Evolutionary conservation across 257 asterid genomes (phyloP).

Genomic region (Primulina eburnea): DNA sequence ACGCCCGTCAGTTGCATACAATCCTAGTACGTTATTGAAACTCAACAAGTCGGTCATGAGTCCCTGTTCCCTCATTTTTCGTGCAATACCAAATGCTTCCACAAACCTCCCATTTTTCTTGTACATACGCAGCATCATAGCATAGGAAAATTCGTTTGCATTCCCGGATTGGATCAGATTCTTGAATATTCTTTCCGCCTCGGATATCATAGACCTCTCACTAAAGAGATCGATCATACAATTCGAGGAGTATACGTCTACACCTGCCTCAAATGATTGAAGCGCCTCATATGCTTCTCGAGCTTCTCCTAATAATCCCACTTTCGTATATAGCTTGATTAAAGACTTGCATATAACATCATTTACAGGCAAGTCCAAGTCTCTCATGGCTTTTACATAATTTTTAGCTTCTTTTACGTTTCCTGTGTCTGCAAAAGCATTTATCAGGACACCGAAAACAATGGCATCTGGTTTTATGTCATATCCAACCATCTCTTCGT

Average conservation of each 20-base stretch:
- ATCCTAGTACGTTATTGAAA: constrained; percentile 67
- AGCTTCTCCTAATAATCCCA: constrained; percentile 81
- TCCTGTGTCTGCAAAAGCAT: constrained; percentile 80
- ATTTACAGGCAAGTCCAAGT: constrained; percentile 53
- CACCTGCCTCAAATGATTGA: constrained; percentile 40
- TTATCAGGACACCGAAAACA: constrained; percentile 74
- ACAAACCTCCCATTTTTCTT: constrained; percentile 66
- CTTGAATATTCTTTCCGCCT: constrained; percentile 72
- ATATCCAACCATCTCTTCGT: constrained; percentile 54
- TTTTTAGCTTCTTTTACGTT: constrained; percentile 49
- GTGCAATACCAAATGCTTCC: constrained; percentile 65
- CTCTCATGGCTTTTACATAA: constrained; percentile 47
- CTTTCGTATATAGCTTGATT: constrained; percentile 83
- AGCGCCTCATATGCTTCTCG: constrained; percentile 51
- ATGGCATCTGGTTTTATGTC: constrained; percentile 68
- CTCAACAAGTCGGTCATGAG: constrained; percentile 77
- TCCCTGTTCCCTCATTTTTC: constrained; percentile 69
- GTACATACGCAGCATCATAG: constrained; percentile 96
- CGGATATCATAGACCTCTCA: constrained; percentile 64
- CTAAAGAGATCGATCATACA: constrained; percentile 95
- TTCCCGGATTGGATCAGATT: constrained; percentile 44
- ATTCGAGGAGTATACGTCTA: constrained; percentile 72
- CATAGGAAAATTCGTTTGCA: constrained; percentile 87
- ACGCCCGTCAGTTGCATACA: constrained; percentile 79
- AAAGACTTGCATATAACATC: constrained; percentile 59